Evolutionary conservation across 1,284 basidiomycete species (phyloP), one percentile per base, ranked within the genome.

Genomic region (Rhodotorula sp.): DNA sequence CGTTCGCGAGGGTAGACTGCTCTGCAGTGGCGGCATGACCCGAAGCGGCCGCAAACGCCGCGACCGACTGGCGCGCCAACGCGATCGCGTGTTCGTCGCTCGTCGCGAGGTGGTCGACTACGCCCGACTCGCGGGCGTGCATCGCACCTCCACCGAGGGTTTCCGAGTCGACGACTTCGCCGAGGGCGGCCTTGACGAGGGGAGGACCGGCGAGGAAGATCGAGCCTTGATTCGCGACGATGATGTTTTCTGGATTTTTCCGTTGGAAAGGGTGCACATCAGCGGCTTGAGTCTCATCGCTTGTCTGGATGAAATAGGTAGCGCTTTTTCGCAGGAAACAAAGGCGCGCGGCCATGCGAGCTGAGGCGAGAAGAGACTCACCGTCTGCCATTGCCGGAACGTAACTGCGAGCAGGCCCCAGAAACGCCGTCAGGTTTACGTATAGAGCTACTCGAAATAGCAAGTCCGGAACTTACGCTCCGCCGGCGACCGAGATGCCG

Each of bases 201-300:
- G 94, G 94, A 22, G 95, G 95, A 0, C 94, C 95, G 22, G 94
- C 94, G n/a, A 97, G 85, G 83, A 96, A 97, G 77, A 97, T 96
- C 56, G 87, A 89, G 0, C 95, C 94, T 83, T 96, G 93, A 71
- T 95, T 90, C 69, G 88, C 87, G 59, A 97, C 95, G 74, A 96
- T 97, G 78, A 97, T 89, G 72, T 93, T 96, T 80, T 95, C 91
- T 73, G 33, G 33, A 33, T 33, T 33, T 33, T 33, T 33, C 7
- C 33, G 33, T 33, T 7, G 33, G 33, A 33, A 33, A 33, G 33
- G 33, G 37, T 42, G 67, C 10, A 7, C 20, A 22, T 12, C 17
- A 26, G 6, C 2, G 18, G 44, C 8, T 30, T 24, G 30, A n/a
- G 49, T 12, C n/a, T 48, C 15, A 44, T 49, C n/a, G n/a, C n/a